Base-by-base conservation (phyloP, 2,329 filamentous ascomycete species). In the Penicillium hordei region DNA sequence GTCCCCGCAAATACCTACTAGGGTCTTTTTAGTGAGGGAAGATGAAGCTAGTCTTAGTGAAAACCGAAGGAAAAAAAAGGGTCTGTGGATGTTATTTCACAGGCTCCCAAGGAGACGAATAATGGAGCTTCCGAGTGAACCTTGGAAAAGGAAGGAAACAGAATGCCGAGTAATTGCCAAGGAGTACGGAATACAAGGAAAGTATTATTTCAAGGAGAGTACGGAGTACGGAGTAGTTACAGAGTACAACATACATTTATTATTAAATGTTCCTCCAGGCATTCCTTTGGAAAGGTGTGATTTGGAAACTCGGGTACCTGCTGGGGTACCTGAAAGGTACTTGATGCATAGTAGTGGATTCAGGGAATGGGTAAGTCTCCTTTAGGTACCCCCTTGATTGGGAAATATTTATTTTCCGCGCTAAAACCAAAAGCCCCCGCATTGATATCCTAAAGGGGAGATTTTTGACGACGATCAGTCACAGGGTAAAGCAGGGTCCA, bases 1-100 rank as follows among this genome's bases (percentile, higher is more conserved):
- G 64, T 60, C 64, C 62, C 64, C 64, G 62, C 64, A 65, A 65
- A 59, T 51, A 56, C 44, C 36, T 40, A 52, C 62, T 64, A 64
- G 51, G 60, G 51, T 44, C 12, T 38, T 36, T 34, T 51, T 31
- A 21, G 40, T 38, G 48, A 51, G 48, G 40, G 31, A 17, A 33
- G 40, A 55, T 7, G 31, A 44, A 23, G 39, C 9, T 55, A 55
- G 52, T 50, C 27, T 43, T 31, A 36, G 36, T 42, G 19, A 36
- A 29, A 36, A 10, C 21, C 27, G 23, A 15, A 5, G 7, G 8
- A 9, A 19, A 42, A 29, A 31, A 23, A 40, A 31, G 43, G 43
- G 23, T 19, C 15, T 25, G 38, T 25, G 49, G 36, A 13, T 42
- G 39, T 31, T 33, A 23, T 34, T 33, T 48, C 31, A 27, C 21